These are phyloP conservation scores for Diaporthe batatas DNA, from an alignment of 2,329 filamentous ascomycete genomes.

Conservation along the genomic window DNA sequence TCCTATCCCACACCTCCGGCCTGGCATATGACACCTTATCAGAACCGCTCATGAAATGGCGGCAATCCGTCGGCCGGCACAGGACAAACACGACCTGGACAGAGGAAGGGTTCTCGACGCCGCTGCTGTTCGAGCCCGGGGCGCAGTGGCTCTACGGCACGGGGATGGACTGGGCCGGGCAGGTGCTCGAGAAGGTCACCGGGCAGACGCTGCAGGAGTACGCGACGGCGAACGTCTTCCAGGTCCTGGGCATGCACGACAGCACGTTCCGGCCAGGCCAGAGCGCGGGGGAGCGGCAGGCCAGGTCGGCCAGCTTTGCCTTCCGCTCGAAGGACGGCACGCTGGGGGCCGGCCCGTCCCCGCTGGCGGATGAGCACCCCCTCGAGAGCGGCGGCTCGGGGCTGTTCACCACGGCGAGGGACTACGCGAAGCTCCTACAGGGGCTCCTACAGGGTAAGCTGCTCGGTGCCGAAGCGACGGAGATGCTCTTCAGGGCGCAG, in stretches of 20 bases:
- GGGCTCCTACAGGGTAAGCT: slow-evolving; percentile 39
- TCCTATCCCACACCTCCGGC: slow-evolving; percentile 63
- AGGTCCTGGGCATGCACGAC: slow-evolving; percentile 42
- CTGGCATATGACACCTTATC: slow-evolving; percentile 55
- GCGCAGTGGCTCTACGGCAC: slow-evolving; percentile 49
- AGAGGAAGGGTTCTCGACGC: slow-evolving; percentile 45
- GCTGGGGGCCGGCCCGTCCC: slow-evolving; percentile 12
- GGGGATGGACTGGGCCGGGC: slow-evolving; percentile 50
- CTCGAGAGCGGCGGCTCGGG: slow-evolving; percentile 49
- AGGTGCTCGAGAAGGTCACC: slow-evolving; percentile 45
- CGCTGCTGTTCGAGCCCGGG: slow-evolving; percentile 50
- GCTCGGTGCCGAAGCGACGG: slow-evolving; percentile 38
- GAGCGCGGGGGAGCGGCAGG: not conserved
- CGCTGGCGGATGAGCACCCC: slow-evolving; percentile 28
- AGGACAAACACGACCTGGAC: slow-evolving; percentile 40
- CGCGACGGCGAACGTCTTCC: slow-evolving; percentile 44
- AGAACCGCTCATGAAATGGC: slow-evolving; percentile 39
- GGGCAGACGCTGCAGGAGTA: slow-evolving; percentile 46
- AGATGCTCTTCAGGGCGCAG: slow-evolving; percentile 45
- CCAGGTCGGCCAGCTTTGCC: slow-evolving; percentile 1
- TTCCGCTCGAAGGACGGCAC: slow-evolving; percentile 17
- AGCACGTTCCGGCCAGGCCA: slow-evolving; percentile 48
- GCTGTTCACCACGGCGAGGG: slow-evolving; percentile 42
- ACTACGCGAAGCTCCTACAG: slow-evolving; percentile 45
- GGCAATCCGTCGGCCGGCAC: slow-evolving; percentile 25